Evolutionary conservation across 371 early-diverging fungal species (phyloP).

Genomic region (Mortierella sp.): DNA sequence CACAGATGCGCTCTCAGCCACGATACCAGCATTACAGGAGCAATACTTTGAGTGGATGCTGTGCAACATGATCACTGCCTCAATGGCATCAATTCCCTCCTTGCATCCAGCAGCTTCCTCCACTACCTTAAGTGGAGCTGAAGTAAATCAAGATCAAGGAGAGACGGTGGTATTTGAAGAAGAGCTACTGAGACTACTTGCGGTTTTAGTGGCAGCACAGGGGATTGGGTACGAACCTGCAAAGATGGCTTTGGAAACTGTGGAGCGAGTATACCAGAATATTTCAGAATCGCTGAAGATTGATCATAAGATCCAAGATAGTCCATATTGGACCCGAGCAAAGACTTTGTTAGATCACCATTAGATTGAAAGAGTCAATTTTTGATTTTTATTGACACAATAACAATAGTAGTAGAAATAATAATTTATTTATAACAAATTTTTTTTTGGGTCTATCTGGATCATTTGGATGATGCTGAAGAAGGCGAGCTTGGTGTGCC

Average conservation of each 20-base stretch:
- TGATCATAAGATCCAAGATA: background rate
- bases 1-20: conserved; percentile 46
- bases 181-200: conserved; percentile 26
- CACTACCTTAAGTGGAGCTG: background rate
- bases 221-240: conserved; percentile 37
- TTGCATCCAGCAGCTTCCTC: background rate
- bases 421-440: background rate
- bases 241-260: conserved; percentile 13
- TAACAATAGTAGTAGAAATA: background rate
- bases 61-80: background rate
- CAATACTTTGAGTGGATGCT: conserved; percentile 47
- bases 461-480: conserved; percentile 5
- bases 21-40: conserved; percentile 21
- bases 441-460: background rate
- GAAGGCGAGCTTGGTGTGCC: conserved; percentile 36
- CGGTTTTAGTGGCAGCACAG: conserved; percentile 20
- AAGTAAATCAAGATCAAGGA: background rate
- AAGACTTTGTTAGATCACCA: conserved; percentile 11
- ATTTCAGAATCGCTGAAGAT: background rate
- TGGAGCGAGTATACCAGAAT: conserved; percentile 6
- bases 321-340: conserved; percentile 21
- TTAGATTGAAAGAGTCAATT: background rate
- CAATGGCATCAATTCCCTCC: background rate
- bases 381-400: no score
- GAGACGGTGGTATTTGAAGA: conserved; percentile 22